These are phyloP conservation scores for Penicillium expansum DNA, from an alignment of 2,329 filamentous ascomycete genomes.

Conservation along the genomic window DNA sequence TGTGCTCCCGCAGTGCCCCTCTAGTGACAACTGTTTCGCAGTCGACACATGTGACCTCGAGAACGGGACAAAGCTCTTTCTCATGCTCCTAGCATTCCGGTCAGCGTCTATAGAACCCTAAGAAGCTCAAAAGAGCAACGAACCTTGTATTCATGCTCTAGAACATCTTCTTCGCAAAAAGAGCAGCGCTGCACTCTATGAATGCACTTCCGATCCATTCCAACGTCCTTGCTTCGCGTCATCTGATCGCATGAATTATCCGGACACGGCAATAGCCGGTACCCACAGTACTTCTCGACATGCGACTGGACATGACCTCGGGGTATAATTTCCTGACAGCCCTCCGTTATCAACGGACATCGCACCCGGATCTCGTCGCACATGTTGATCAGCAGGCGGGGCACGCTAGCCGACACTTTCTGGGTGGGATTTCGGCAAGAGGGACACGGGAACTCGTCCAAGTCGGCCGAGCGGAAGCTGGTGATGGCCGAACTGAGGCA, in stretches of 20 bases:
- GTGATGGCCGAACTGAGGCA: conserved; percentile 54
- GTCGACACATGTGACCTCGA: conserved; percentile 38
- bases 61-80: conserved; percentile 36
- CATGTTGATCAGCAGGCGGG: conserved; percentile 59
- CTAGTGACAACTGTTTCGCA: conserved; percentile 36
- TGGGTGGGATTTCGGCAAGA: conserved; percentile 53
- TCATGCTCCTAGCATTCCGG: conserved; percentile 33
- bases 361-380: conserved; percentile 60
- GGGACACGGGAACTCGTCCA: conserved; percentile 51
- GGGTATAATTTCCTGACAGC: conserved; percentile 54
- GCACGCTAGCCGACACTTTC: conserved; percentile 44
- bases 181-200: conserved; percentile 54
- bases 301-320: conserved; percentile 59
- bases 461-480: conserved; percentile 29
- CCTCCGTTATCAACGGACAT: conserved; percentile 55
- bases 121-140: conserved; percentile 8
- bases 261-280: conserved; percentile 54
- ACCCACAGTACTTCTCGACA: conserved; percentile 59
- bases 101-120: conserved; percentile 4
- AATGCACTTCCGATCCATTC: conserved; percentile 50
- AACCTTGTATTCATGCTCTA: conserved; percentile 55
- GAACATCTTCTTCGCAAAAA: conserved; percentile 52
- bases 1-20: conserved; percentile 36
- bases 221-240: conserved; percentile 56
- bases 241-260: conserved; percentile 50